Percentiles rank a stretch among this genome's conserved stretches.
Evolutionary conservation across 2,329 filamentous ascomycete genomes (phyloP).

Genomic region (Penicillium vulpinum): DNA sequence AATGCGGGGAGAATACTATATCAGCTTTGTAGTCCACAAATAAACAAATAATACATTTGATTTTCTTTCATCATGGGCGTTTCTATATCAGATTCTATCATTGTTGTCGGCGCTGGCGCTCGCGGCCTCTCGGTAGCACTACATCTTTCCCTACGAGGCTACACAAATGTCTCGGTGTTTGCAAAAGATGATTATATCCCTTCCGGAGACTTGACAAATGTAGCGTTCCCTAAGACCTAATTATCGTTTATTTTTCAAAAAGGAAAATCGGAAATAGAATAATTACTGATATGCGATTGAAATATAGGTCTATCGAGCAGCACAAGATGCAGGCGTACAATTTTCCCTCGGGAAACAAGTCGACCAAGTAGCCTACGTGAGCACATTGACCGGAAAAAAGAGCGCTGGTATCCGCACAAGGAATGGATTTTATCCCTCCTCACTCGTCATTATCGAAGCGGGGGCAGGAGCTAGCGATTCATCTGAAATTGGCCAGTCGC

Average conservation of each 20-base stretch:
- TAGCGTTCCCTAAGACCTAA: neutral
- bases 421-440: conserved; percentile 7
- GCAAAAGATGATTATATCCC: neutral
- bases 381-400: conserved; percentile 4
- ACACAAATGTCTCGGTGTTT: conserved; percentile 6
- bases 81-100: conserved; percentile 10
- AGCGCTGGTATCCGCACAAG: conserved; percentile 6
- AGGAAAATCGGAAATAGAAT: neutral
- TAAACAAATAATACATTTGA: neutral
- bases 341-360: conserved; percentile 3
- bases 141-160: conserved; percentile 6
- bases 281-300: neutral
- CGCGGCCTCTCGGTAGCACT: conserved; percentile 13
- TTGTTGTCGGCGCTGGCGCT: conserved; percentile 9
- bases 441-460: conserved; percentile 3
- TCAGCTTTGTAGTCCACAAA: conserved; percentile 6
- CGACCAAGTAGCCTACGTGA: conserved; percentile 6
- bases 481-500: neutral
- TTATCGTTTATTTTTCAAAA: neutral
- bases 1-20: conserved; percentile 15
- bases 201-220: conserved; percentile 3
- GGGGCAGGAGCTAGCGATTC: neutral
- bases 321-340: conserved; percentile 8
- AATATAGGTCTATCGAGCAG: conserved; percentile 4
- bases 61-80: conserved; percentile 17